Evolutionary conservation across 495 filamentous ascomycete genomes (phyloP).

Genomic region (Peziza echinospora): DNA sequence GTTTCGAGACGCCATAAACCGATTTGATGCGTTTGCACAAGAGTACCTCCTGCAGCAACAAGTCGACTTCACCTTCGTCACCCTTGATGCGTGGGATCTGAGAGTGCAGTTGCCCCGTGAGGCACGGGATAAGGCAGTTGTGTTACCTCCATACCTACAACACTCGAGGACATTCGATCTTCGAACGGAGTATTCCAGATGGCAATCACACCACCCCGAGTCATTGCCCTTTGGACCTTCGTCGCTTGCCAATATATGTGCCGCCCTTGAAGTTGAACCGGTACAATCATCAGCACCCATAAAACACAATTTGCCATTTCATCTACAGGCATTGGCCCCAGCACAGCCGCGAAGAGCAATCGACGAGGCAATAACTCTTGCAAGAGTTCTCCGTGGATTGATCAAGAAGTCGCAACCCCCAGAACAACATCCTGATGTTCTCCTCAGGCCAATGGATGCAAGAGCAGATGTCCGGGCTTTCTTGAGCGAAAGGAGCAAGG

Average conservation of each 20-base stretch:
- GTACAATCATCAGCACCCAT: conserved; percentile 92
- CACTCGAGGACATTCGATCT: conserved; percentile 94
- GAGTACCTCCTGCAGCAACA: conserved; percentile 70
- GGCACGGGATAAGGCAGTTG: conserved; percentile 91
- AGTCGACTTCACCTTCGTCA: conserved; percentile 92
- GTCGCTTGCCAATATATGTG: conserved; percentile 88
- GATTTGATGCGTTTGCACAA: conserved; percentile 76
- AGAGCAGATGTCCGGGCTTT: conserved; percentile 93
- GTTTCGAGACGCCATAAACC: conserved; percentile 88
- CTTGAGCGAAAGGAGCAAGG: conserved; percentile 83
- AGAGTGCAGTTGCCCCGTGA: conserved; percentile 93
- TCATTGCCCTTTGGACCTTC: conserved; percentile 90
- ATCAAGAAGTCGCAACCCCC: conserved; percentile 89
- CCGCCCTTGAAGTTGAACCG: conserved; percentile 88
- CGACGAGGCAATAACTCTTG: conserved; percentile 88
- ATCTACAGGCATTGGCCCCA: conserved; percentile 85
- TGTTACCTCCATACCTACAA: conserved; percentile 87
- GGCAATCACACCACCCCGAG: conserved; percentile 96
- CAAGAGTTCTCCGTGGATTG: conserved; percentile 72
- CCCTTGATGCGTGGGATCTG: conserved; percentile 93
- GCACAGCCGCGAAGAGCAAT: conserved; percentile 93
- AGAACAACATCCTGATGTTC: conserved; percentile 74
- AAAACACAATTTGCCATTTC: conserved; percentile 95
- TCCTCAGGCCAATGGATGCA: conserved; percentile 90
- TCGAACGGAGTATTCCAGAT: conserved; percentile 88